Base-by-base conservation (phyloP, 2,329 filamentous ascomycete genomes). In the Cytospora paraplurivora region DNA sequence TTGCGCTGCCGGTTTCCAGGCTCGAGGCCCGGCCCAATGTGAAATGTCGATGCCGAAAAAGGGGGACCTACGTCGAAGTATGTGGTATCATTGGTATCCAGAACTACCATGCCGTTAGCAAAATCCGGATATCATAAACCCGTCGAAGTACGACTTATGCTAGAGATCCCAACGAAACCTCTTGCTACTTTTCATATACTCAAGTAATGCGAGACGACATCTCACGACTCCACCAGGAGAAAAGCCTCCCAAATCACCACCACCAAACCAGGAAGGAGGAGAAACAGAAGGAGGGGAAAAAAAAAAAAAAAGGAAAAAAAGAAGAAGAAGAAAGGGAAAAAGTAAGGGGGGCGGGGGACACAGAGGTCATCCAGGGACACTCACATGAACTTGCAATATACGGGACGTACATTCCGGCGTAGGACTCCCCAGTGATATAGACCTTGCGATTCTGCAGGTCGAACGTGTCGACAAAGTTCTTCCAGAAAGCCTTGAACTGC, bases 401-500 rank as follows among this genome's bases (percentile, higher is more conserved):
- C 0, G 90, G 88, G 2, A 89, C 84, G 69, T 87, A 89, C 69
- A 79, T 76, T 17, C 90, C 89, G 0, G 85, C 89, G 69, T 90
- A 92, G 0, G 83, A 88, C 73, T 91, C 90, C 7, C 90, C 91
- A 0, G 89, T 82, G 63, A 95, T 84, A 73, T 89, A 94, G 11
- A 92, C 82, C 67, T 89, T 90, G 69, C 83, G 85, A 13, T 83
- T 82, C 21, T 90, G 81, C 70, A 92, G 79, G n/a, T 76, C 79
- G 68, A 93, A 93, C 0, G 86, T 87, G 38, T 90, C 80, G 63
- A 92, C 77, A 69, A 92, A 93, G 76, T 92, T 92, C 77, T 88
- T 88, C 82, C 87, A 93, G 76, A 92, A 95, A 56, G 88, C 88
- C 17, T 89, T 79, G 72, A 94, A 92, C 68, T 93, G 84, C n/a